These are phyloP conservation scores for Sistotremastrum suecicum DNA, from an alignment of 768 basidiomycete species.

Conservation along the genomic window DNA sequence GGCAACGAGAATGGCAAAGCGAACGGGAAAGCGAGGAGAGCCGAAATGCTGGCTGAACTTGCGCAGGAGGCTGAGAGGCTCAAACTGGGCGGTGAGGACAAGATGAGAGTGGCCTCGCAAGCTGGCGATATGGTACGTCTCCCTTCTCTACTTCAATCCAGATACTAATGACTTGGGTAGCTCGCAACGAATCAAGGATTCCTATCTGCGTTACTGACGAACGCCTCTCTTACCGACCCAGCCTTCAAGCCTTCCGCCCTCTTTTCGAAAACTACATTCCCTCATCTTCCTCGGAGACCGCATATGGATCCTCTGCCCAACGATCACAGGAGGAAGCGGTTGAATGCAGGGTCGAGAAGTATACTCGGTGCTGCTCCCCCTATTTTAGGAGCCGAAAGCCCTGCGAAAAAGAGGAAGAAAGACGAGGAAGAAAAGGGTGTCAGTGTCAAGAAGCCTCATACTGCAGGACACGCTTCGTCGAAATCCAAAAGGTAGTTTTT, in stretches of 20 bases:
- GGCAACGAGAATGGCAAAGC: conserved; percentile 39
- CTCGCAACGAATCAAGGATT: no score
- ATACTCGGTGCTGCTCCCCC: background rate
- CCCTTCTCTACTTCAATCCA: no score
- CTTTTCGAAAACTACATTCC: conserved; percentile 54
- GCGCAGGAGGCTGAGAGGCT: conserved; percentile 86
- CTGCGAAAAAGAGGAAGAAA: conserved; percentile 53
- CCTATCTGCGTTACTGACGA: conserved; percentile 6
- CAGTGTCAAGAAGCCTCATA: conserved; percentile 36
- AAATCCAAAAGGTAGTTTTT: conserved; percentile 4
- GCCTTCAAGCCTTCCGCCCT: conserved; percentile 44
- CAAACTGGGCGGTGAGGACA: conserved; percentile 93
- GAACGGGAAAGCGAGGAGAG: conserved; percentile 51
- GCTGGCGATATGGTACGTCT: conserved; percentile 79
- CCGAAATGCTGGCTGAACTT: conserved; percentile 81
- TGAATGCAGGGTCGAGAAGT: conserved; percentile 17
- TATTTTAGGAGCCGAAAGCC: conserved; percentile 29
- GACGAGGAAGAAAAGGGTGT: conserved; percentile 52
- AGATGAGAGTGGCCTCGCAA: conserved; percentile 86
- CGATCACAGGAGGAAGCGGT: conserved; percentile 47
- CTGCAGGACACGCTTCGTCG: no score
- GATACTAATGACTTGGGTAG: no score
- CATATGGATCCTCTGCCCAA: conserved; percentile 46
- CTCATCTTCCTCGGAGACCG: conserved; percentile 57
- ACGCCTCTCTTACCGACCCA: conserved; percentile 45